phyloP scores from a whole-genome alignment of 257 asterid species.

The Avicennia marina region DNA sequence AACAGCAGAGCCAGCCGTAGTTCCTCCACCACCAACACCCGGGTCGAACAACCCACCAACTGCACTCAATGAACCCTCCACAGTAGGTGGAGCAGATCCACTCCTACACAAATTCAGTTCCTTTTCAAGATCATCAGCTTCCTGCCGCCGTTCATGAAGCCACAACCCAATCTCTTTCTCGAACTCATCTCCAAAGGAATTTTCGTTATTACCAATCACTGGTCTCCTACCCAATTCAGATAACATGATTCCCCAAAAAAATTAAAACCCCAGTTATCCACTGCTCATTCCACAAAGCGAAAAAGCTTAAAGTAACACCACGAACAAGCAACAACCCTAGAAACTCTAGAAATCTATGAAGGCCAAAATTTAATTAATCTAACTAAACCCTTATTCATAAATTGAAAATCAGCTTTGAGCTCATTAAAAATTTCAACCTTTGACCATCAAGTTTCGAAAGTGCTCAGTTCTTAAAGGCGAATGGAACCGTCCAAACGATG shows the following conservation, averaged over 20 bases:
- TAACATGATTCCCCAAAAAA: constrained; percentile 41
- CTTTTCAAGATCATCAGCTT: constrained; percentile 75
- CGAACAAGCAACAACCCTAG: constrained; percentile 21
- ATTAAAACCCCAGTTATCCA: constrained; percentile 9
- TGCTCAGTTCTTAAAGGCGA: constrained; percentile 19
- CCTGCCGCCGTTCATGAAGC: constrained; percentile 74
- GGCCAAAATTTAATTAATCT: constrained; percentile 14
- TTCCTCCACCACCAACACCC: constrained; percentile 31
- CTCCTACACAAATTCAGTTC: constrained; percentile 92
- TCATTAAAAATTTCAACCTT: constrained; percentile 35
- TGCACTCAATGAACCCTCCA: constrained; percentile 88
- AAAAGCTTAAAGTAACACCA: constrained; percentile 17
- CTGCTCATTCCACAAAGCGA: constrained; percentile 25
- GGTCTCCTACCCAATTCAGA: constrained; percentile 78
- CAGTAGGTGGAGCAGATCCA: constrained; percentile 99
- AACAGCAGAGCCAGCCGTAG: constrained; percentile 26
- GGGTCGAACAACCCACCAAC: constrained; percentile 81
- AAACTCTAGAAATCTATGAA: constrained; percentile 25
- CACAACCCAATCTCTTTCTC: constrained; percentile 77
- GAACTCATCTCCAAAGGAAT: constrained; percentile 75
- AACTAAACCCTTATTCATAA: constrained; percentile 22
- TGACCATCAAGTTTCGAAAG: constrained; percentile 26
- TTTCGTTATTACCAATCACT: constrained; percentile 61
- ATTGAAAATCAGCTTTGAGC: constrained; percentile 17
- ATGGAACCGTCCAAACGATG: constrained; percentile 16